Base-by-base conservation (phyloP, 768 basidiomycete species). In the Sarcodon sp. region DNA sequence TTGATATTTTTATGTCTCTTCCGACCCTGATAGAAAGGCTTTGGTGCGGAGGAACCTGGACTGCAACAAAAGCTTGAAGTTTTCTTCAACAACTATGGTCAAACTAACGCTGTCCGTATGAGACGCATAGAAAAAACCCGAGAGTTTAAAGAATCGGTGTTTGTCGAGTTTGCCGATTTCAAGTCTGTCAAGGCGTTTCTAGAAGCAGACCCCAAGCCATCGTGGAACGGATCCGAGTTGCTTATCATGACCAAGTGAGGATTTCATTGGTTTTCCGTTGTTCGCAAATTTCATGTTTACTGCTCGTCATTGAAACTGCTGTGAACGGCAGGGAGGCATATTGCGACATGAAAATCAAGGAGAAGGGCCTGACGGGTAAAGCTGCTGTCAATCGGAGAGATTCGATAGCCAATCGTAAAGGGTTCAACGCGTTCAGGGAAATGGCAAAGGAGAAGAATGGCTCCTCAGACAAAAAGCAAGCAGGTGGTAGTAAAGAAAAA, bases 341-440 rank as follows among this genome's bases (percentile, higher is more conserved):
- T 62, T 90, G 90, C 56, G 80, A 89, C 54, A 92, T 92, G 91
- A 97, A 96, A 67, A 86, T 92, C 64, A 83, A 88, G 62, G 88
- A 94, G 66, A 92, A 96, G 64, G 90, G 89, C 8, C 73, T 96
- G 41, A 79, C 73, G 1, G 85, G 84, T 27, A 86, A 79, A 55
- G 74, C 77, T 12, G 83, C 83, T 11, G 68, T 69, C 39, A 65
- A 75, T 53, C 75, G 79, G 53, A 75, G 73, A 51, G 77, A 82
- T 38, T 60, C 61, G 43, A 73, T 81, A 46, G 64, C 72, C 4
- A 67, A 67, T 36, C 55, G 63, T 37, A 62, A 63, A 45, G 81
- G 81, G 9, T 91, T 91, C 66, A 82, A 90, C 57, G 88, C 88
- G 12, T 91, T 91, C 69, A 70, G 71, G 47, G 78, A 83, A 52